phyloP scores from a whole-genome alignment of 1,284 basidiomycete species.

The Ustilago bromivora region DNA sequence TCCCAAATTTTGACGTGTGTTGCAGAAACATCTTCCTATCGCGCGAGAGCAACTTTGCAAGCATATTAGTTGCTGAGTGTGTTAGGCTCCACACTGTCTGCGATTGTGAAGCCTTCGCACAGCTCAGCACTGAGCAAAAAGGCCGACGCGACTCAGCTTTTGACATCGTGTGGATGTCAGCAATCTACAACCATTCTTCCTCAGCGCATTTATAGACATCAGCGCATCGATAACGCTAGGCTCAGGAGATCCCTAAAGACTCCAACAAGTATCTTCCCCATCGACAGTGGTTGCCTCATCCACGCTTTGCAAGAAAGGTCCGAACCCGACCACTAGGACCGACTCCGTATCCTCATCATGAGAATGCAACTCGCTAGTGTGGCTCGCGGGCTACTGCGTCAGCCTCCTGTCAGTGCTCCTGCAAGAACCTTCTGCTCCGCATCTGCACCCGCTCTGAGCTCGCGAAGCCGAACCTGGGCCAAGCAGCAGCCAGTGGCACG shows the following conservation, averaged over 20 bases:
- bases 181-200: neutral
- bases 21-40: conserved; percentile 22
- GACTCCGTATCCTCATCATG: conserved; percentile 13
- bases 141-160: neutral
- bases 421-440: conserved; percentile 23
- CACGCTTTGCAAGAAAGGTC: neutral
- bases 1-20: conserved; percentile 13
- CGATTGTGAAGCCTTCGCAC: neutral
- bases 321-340: neutral
- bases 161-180: neutral
- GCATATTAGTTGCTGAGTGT: conserved; percentile 4
- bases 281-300: no score
- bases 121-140: conserved; percentile 17
- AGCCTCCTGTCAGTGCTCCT: conserved; percentile 7
- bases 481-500: conserved; percentile 33
- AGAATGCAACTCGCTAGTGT: conserved; percentile 16
- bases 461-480: conserved; percentile 21
- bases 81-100: conserved; percentile 24
- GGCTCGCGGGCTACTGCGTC: conserved; percentile 19
- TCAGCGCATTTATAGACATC: neutral
- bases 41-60: conserved; percentile 23
- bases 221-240: neutral
- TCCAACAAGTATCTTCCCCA: no score
- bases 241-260: no score
- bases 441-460: conserved; percentile 33